Conservation (phyloP, 2,329 filamentous ascomycete genomes). For the Ambrosiella beaveri region DNA sequence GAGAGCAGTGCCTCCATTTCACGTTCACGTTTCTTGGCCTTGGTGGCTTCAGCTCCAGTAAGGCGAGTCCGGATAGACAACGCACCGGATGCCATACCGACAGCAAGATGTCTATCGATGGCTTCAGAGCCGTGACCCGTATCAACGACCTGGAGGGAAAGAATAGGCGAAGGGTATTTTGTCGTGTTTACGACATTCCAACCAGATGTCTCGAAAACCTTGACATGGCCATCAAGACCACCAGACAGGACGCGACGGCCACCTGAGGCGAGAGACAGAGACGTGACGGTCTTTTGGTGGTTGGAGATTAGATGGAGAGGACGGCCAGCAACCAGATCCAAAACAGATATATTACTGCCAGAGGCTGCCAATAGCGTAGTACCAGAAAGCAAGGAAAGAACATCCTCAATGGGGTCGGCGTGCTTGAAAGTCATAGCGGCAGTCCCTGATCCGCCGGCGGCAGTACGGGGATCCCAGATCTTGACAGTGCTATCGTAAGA, state of each 20-base stretch:
- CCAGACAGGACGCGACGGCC: constrained; percentile 71
- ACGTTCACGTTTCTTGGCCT: constrained; percentile 59
- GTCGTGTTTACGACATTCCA: constrained; percentile 95
- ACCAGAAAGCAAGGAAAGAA: constrained; percentile 74
- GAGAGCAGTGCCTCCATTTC: constrained; percentile 71
- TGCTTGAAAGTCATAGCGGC: constrained; percentile 91
- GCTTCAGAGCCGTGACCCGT: constrained; percentile 24
- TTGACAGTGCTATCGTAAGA: constrained; percentile 90
- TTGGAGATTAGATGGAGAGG: constrained; percentile 76
- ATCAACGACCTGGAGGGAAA: constrained; percentile 60
- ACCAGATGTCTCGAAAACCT: constrained; percentile 81
- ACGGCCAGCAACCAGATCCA: constrained; percentile 82
- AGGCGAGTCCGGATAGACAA: constrained; percentile 80
- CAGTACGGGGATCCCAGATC: constrained; percentile 76
- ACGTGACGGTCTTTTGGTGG: constrained; percentile 95
- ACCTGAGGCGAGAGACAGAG: constrained; percentile 63
- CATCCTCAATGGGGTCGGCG: constrained; percentile 68
- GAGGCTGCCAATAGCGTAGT: constrained; percentile 74
- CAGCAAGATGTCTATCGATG: constrained; percentile 82
- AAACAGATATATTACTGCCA: constrained; percentile 72
- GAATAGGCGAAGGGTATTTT: constrained; percentile 83
- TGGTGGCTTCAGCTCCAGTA: constrained; percentile 61
- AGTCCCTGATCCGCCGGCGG: constrained; percentile 27
- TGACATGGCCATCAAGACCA: constrained; percentile 87
- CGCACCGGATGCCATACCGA: constrained; percentile 89